Conservation (phyloP, 139 green algal species). For the Parachlorella kessleri region DNA sequence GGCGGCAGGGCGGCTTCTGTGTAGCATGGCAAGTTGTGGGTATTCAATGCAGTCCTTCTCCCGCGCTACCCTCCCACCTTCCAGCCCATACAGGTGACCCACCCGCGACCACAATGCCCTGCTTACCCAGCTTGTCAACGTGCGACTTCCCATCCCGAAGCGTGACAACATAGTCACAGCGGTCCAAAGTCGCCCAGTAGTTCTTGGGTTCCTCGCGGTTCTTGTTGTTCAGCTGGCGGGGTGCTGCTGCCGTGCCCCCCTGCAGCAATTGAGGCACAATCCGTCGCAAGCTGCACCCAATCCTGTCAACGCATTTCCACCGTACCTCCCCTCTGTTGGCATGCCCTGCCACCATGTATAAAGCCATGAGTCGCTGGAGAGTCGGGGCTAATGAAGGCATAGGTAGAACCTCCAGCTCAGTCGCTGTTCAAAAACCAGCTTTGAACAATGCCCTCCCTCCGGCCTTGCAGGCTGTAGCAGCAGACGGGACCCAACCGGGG, state of each 20-base stretch:
- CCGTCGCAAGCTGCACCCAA: no score
- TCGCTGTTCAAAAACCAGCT: neutral
- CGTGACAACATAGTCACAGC: constrained; percentile 49
- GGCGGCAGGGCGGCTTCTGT: neutral
- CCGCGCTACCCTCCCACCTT: no score
- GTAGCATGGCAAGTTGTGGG: neutral
- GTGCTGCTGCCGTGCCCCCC: constrained; percentile 57
- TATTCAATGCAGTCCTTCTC: neutral
- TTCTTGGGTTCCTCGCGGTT: constrained; percentile 48
- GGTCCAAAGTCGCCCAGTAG: constrained; percentile 25
- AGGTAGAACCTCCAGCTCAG: no score
- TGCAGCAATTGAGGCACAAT: no score
- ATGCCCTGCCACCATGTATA: no score
- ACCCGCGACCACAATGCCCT: no score
- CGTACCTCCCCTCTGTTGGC: no score
- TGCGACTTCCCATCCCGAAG: neutral
- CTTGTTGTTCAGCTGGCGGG: constrained; percentile 66
- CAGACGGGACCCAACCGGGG: neutral
- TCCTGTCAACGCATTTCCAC: no score
- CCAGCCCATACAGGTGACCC: no score
- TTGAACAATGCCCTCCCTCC: neutral
- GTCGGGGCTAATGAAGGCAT: no score
- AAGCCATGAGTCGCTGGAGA: neutral
- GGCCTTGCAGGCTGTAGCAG: neutral
- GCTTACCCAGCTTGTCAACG: constrained; percentile 4